A percentile compares a stretch with the other conserved stretches of the same genome.
Conservation (phyloP, 768 basidiomycete species). For the Myochromella boudieri region DNA sequence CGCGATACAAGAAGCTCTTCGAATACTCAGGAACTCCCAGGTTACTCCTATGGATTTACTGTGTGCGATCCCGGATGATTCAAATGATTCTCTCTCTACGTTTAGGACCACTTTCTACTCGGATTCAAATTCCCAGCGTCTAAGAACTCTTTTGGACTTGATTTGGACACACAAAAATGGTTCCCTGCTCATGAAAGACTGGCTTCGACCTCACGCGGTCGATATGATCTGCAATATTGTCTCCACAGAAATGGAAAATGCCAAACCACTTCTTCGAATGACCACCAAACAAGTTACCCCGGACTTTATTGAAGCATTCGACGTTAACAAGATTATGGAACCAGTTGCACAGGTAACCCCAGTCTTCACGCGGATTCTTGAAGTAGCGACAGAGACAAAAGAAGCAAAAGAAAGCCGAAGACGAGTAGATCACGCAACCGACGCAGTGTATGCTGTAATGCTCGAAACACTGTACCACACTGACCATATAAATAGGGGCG, state of each 20-base stretch:
- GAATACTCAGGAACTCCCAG: background rate
- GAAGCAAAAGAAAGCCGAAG: background rate
- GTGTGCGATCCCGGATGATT: background rate
- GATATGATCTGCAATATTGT: conserved; percentile 16
- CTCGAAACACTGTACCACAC: background rate
- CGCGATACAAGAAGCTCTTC: background rate
- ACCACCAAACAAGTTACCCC: conserved; percentile 15
- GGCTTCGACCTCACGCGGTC: conserved; percentile 16
- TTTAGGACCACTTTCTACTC: background rate
- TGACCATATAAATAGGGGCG: background rate
- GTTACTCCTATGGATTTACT: background rate
- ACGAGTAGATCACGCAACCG: conserved; percentile 1
- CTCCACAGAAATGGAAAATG: conserved; percentile 19
- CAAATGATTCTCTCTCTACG: background rate
- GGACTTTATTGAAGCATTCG: conserved; percentile 20
- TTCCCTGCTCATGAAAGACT: background rate
- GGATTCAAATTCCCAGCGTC: background rate
- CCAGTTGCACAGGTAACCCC: conserved; percentile 16
- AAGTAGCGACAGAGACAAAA: conserved; percentile 19
- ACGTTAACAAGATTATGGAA: conserved; percentile 21
- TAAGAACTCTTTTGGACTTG: background rate
- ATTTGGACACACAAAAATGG: background rate
- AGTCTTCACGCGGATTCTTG: conserved; percentile 16
- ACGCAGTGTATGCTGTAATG: background rate
- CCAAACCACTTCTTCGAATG: conserved; percentile 15